Base-by-base conservation (phyloP, 768 basidiomycete species). In the Trametes cubensis region DNA sequence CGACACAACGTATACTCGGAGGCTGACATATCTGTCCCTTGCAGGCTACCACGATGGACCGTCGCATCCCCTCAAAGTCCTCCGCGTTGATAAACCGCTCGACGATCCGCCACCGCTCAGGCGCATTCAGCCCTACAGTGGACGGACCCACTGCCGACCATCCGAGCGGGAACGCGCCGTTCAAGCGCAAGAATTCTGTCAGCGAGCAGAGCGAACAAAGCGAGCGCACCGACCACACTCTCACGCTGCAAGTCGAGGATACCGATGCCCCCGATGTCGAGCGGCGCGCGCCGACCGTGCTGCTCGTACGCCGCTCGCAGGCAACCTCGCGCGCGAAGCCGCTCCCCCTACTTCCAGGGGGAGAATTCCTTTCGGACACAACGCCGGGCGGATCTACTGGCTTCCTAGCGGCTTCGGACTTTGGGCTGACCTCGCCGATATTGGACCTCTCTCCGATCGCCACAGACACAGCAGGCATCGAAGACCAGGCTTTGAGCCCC, bases 211-310 rank as follows among this genome's bases (percentile, higher is more conserved):
- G 53, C 61, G 49, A 64, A 50, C 60, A 47, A 13, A 57, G 53
- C 63, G 49, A 64, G 45, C 60, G 51, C 23, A 54, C 63, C 48
- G 51, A 58, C 21, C 62, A 55, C 42, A 58, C 60, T 6, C 53
- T 66, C 18, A 66, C 63, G 13, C 60, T 69, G 38, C 70, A 71
- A 30, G 70, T 69, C 26, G 68, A 71, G 48, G 68, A 68, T 48
- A 62, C 53, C 11, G 68, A 68, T 34, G 63, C 55, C 5, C 45
- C 28, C 0, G 63, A 57, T 14, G 48, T 38, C 0, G 42, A 45
- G 23, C 23, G 61, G 8, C 3, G 40, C 10, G 50, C 15, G 30
- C 71, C 69, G 4, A 66, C 68, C 1, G 64, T 72, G 1, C 48
- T 65, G 1, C 65, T 69, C 18, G 65, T 70, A 18, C 69, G 66